A percentile compares a stretch with the other conserved stretches of the same genome.
These are phyloP conservation scores for Gelatoporia subvermispora DNA, from an alignment of 768 basidiomycete species.

Conservation along the genomic window DNA sequence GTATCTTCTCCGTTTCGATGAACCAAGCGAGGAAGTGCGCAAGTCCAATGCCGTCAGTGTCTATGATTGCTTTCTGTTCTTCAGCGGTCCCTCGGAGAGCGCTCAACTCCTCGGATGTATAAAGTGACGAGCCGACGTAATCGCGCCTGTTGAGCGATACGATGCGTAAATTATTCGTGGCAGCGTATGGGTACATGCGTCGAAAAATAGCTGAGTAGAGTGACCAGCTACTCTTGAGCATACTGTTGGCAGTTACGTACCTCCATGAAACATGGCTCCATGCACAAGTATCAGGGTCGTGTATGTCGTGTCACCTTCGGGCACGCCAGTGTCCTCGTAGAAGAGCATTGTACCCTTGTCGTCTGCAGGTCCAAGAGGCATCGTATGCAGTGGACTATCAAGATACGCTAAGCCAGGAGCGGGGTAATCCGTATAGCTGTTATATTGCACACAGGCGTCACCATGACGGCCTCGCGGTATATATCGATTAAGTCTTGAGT, in stretches of 20 bases:
- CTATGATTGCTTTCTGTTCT: background rate
- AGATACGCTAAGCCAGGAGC: too few species aligned
- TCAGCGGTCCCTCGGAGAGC: background rate
- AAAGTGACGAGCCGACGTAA: slow-evolving; percentile 18
- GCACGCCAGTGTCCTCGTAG: slow-evolving; percentile 17
- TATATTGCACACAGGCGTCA: too few species aligned
- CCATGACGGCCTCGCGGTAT: too few species aligned
- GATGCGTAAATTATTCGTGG: slow-evolving; percentile 14
- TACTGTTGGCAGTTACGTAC: slow-evolving; percentile 2
- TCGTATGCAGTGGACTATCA: background rate
- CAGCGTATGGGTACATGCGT: slow-evolving; percentile 11
- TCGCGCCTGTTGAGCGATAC: slow-evolving; percentile 21
- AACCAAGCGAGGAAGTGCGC: slow-evolving; percentile 15
- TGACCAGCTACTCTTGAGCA: background rate
- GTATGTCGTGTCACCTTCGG: slow-evolving; percentile 1
- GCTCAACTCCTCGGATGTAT: slow-evolving; percentile 9
- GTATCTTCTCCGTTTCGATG: slow-evolving; percentile 12
- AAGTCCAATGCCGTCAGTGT: slow-evolving; percentile 8
- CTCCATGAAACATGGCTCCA: slow-evolving; percentile 7
- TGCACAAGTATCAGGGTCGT: slow-evolving; percentile 14
- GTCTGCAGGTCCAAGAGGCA: slow-evolving; percentile 13
- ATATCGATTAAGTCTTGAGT: too few species aligned
- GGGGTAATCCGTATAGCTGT: too few species aligned
- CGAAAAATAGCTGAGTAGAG: background rate
- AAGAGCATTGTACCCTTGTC: slow-evolving; percentile 3